These are phyloP conservation scores for Quercus parvula DNA, from an alignment of 306 rosid genomes.

Conservation along the genomic window DNA sequence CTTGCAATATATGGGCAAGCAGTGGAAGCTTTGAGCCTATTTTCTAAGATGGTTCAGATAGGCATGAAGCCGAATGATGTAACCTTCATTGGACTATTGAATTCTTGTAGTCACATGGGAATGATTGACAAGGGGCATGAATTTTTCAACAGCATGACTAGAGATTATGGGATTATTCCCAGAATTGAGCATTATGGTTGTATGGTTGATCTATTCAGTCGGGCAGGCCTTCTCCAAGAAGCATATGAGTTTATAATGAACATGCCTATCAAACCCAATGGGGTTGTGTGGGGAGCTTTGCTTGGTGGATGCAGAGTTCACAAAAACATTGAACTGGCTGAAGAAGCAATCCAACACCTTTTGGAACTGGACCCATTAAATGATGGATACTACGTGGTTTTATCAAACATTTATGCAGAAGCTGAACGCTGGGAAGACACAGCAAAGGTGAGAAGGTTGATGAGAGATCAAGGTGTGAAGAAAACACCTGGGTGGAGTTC, in stretches of 20 bases:
- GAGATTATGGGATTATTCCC: conserved; percentile 44
- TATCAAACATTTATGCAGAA: conserved; percentile 52
- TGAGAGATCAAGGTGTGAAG: conserved; percentile 48
- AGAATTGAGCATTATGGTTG: conserved; percentile 57
- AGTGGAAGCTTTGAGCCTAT: conserved; percentile 43
- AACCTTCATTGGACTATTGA: conserved; percentile 49
- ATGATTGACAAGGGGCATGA: conserved; percentile 42
- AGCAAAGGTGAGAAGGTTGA: conserved; percentile 36
- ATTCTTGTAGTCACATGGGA: conserved; percentile 66
- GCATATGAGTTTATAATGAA: conserved; percentile 45
- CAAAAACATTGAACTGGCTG: conserved; percentile 33
- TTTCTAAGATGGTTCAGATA: conserved; percentile 30
- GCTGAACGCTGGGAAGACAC: conserved; percentile 43
- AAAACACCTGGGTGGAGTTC: conserved; percentile 58
- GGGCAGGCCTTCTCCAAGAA: conserved; percentile 51
- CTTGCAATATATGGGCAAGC: conserved; percentile 51
- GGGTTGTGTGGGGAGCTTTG: conserved; percentile 53
- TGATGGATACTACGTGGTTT: conserved; percentile 50
- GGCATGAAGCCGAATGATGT: conserved; percentile 47
- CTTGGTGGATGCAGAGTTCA: conserved; percentile 65
- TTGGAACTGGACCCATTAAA: conserved; percentile 46
- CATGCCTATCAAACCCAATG: conserved; percentile 55
- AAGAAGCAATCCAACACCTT: conserved; percentile 44
- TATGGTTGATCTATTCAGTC: conserved; percentile 56
- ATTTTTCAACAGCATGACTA: conserved; percentile 41